Conservation (phyloP, 1,139 yeast genomes). For the Keqinozyma sinolaborantium region DNA sequence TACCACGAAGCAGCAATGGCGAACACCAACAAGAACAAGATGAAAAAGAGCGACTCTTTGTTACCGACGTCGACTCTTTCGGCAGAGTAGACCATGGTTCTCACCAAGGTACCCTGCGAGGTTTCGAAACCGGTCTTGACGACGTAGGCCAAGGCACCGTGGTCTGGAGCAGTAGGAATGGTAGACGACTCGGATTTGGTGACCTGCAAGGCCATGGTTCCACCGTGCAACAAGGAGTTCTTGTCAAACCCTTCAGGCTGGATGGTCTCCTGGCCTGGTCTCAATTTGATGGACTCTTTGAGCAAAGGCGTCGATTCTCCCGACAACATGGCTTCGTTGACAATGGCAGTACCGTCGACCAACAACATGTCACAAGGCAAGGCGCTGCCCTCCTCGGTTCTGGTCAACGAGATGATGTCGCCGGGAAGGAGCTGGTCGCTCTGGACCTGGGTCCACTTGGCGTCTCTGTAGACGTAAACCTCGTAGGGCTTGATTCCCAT, state of each 20-base stretch:
- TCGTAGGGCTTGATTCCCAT: constrained; percentile 96
- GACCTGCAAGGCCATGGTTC: constrained; percentile 94
- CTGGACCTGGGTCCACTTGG: constrained; percentile 64
- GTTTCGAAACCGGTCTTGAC: constrained; percentile 96
- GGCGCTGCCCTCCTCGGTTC: constrained; percentile 90
- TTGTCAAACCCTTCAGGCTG: constrained; percentile 84
- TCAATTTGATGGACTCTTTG: constrained; percentile 83
- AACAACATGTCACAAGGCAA: constrained; percentile 93
- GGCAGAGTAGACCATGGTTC: constrained; percentile 96
- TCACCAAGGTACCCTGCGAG: constrained; percentile 93
- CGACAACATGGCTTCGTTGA: constrained; percentile 95
- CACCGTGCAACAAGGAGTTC: constrained; percentile 89
- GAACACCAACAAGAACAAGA: constrained; percentile 80
- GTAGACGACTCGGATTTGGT: constrained; percentile 56
- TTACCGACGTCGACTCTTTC: constrained; percentile 97
- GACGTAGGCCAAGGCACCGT: constrained; percentile 89
- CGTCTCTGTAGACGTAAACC: constrained; percentile 68
- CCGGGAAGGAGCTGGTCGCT: constrained; percentile 86
- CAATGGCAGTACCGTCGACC: constrained; percentile 85
- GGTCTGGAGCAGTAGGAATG: constrained; percentile 71
- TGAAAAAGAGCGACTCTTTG: constrained; percentile 89
- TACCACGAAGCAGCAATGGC: constrained; percentile 97
- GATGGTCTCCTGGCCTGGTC: constrained; percentile 68
- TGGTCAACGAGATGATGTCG: constrained; percentile 81
- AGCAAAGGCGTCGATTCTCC: constrained; percentile 97